These are phyloP conservation scores for Ophiostoma sp. DNA, from an alignment of 2,329 filamentous ascomycete genomes.

Conservation along the genomic window DNA sequence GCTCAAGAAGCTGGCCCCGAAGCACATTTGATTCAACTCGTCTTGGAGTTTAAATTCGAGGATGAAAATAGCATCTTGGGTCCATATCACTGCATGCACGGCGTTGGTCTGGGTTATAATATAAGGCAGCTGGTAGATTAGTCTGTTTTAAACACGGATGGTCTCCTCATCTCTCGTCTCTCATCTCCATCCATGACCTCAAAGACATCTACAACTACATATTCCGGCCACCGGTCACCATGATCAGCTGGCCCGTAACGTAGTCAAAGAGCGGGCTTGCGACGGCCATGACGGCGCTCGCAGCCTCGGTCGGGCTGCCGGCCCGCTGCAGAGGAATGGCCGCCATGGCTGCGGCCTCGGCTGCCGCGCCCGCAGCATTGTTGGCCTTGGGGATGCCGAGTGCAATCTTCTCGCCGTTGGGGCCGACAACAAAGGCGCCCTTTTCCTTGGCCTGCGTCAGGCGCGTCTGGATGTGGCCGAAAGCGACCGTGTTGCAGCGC, in stretches of 20 bases:
- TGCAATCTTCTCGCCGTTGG: slow-evolving; percentile 68
- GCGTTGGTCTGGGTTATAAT: not conserved
- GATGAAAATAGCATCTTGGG: too few species aligned
- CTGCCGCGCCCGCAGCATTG: slow-evolving; percentile 37
- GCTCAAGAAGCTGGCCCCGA: slow-evolving; percentile 54
- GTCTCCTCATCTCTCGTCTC: not conserved
- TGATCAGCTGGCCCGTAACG: slow-evolving; percentile 80
- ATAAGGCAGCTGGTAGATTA: not conserved
- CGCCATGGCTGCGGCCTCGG: slow-evolving; percentile 42
- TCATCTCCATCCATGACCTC: not conserved
- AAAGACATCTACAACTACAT: slow-evolving; percentile 38
- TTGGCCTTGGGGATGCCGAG: slow-evolving; percentile 65
- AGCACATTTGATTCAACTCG: not conserved
- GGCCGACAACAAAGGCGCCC: slow-evolving; percentile 70
- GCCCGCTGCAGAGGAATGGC: slow-evolving; percentile 77
- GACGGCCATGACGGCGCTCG: slow-evolving; percentile 68
- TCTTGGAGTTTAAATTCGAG: too few species aligned
- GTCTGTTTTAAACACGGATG: not conserved
- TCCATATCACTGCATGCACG: not conserved
- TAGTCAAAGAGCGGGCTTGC: slow-evolving; percentile 79
- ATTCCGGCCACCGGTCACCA: slow-evolving; percentile 71
- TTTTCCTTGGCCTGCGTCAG: slow-evolving; percentile 80
- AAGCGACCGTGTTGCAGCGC: slow-evolving; percentile 75
- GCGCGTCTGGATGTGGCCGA: slow-evolving; percentile 73
- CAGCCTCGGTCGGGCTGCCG: slow-evolving; percentile 74